These are phyloP conservation scores for Extremus antarcticus DNA, from an alignment of 495 filamentous ascomycete species.

Conservation along the genomic window DNA sequence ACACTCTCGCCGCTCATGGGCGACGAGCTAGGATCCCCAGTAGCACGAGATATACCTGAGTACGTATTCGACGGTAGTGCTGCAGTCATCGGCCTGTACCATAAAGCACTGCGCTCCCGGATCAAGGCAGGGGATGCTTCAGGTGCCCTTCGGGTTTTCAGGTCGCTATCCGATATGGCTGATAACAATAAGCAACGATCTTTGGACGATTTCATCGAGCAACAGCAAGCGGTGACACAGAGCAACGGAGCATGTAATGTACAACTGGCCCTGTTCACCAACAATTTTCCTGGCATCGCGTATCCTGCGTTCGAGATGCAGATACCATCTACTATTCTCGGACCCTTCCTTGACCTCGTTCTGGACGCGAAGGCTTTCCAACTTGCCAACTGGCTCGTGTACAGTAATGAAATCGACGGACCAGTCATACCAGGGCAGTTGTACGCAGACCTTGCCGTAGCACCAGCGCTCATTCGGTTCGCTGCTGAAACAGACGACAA, in stretches of 20 bases:
- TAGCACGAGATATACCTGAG: slow-evolving; percentile 13
- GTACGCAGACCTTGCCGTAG: slow-evolving; percentile 40
- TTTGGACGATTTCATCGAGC: slow-evolving; percentile 21
- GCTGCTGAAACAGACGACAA: slow-evolving; percentile 42
- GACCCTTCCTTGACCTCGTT: slow-evolving; percentile 43
- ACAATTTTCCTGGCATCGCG: slow-evolving; percentile 13
- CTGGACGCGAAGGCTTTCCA: slow-evolving; percentile 36
- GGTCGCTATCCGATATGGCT: slow-evolving; percentile 23
- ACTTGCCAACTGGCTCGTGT: slow-evolving; percentile 47
- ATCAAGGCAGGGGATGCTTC: slow-evolving; percentile 21
- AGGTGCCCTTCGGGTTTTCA: slow-evolving; percentile 23
- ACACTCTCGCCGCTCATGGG: slow-evolving; percentile 28
- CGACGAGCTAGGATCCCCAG: slow-evolving; percentile 19
- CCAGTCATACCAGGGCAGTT: slow-evolving; percentile 38
- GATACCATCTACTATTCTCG: slow-evolving; percentile 40
- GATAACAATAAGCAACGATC: slow-evolving; percentile 29
- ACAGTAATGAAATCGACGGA: slow-evolving; percentile 45
- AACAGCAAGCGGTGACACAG: not conserved
- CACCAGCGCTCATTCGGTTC: slow-evolving; percentile 48
- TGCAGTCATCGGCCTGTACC: slow-evolving; percentile 23
- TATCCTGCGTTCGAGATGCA: slow-evolving; percentile 32
- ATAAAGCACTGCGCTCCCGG: slow-evolving; percentile 23
- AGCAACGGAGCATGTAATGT: slow-evolving; percentile 2
- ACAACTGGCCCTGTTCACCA: slow-evolving; percentile 13
- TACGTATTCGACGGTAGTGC: slow-evolving; percentile 31